Conservation (phyloP, 2,329 filamentous ascomycete species). For the Huntiella moniliformis region DNA sequence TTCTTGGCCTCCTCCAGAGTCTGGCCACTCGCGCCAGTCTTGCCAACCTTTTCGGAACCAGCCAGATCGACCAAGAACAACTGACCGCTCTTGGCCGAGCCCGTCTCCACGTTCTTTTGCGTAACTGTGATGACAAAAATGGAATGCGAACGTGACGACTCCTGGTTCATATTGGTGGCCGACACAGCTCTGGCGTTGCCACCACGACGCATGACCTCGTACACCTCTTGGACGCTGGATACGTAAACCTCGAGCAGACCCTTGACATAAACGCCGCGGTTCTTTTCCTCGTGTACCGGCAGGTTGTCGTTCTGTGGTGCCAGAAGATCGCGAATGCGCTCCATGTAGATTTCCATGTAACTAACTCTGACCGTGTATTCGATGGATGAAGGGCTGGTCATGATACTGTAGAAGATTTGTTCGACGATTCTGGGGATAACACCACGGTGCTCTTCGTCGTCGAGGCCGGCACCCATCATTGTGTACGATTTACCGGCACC, state of each 20-base stretch:
- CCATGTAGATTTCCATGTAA: slow-evolving; percentile 99
- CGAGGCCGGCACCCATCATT: slow-evolving; percentile 69
- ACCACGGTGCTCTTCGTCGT: slow-evolving; percentile 71
- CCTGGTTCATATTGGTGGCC: slow-evolving; percentile 97
- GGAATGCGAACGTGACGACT: slow-evolving; percentile 93
- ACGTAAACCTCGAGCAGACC: slow-evolving; percentile 89
- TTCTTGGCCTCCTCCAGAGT: slow-evolving; percentile 98
- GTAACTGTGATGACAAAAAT: slow-evolving; percentile 95
- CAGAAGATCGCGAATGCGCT: slow-evolving; percentile 84
- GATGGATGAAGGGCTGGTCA: slow-evolving; percentile 78
- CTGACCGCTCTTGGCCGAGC: slow-evolving; percentile 87
- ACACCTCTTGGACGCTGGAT: slow-evolving; percentile 86
- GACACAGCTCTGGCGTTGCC: slow-evolving; percentile 79
- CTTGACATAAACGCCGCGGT: slow-evolving; percentile 88
- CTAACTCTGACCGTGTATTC: slow-evolving; percentile 98
- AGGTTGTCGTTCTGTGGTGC: slow-evolving; percentile 89
- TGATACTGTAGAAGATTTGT: slow-evolving; percentile 91
- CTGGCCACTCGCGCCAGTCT: slow-evolving; percentile 93
- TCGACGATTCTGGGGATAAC: slow-evolving; percentile 94
- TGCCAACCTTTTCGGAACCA: slow-evolving; percentile 95
- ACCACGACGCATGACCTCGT: slow-evolving; percentile 88
- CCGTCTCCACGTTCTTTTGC: slow-evolving; percentile 94
- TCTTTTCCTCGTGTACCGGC: slow-evolving; percentile 96
- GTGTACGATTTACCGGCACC: slow-evolving; percentile 98
- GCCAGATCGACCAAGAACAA: slow-evolving; percentile 96